These are phyloP conservation scores for Zygoascus hellenicus DNA, from an alignment of 1,139 yeast genomes.

Conservation along the genomic window DNA sequence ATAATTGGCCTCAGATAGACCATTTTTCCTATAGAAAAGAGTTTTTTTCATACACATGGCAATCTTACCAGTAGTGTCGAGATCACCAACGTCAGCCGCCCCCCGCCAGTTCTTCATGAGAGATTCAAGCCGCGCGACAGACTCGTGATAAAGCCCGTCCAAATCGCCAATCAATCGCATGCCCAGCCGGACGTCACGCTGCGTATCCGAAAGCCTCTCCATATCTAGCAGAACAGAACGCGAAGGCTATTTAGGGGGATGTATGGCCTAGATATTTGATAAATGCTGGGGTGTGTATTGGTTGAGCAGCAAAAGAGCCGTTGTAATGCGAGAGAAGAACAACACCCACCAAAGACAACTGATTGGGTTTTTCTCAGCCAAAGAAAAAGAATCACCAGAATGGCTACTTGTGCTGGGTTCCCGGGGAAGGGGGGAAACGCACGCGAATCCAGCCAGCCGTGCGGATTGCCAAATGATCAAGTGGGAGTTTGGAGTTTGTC, in stretches of 20 bases:
- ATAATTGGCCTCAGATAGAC: constrained; percentile 16
- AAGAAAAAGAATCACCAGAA: no score
- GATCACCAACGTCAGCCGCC: neutral
- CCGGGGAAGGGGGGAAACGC: no score
- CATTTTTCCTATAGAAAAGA: constrained; percentile 11
- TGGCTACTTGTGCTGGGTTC: no score
- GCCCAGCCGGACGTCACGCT: constrained; percentile 13
- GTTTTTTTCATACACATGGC: constrained; percentile 7
- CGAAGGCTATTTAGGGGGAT: neutral
- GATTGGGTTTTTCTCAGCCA: no score
- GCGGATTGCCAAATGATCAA: no score
- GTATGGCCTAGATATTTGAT: no score
- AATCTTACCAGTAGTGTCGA: constrained; percentile 5
- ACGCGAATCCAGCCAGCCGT: no score
- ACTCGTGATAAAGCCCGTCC: constrained; percentile 11
- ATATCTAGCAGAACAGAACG: neutral
- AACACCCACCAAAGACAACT: no score
- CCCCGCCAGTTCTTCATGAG: constrained; percentile 5
- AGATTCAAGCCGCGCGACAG: constrained; percentile 4
- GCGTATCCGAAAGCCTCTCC: constrained; percentile 13
- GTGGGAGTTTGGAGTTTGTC: no score
- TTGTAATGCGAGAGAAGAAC: no score
- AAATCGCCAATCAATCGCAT: constrained; percentile 15
- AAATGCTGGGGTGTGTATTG: no score
- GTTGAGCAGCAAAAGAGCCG: no score